Base-by-base conservation (phyloP, 2,329 filamentous ascomycete species). In the Drechmeria coniospora region DNA sequence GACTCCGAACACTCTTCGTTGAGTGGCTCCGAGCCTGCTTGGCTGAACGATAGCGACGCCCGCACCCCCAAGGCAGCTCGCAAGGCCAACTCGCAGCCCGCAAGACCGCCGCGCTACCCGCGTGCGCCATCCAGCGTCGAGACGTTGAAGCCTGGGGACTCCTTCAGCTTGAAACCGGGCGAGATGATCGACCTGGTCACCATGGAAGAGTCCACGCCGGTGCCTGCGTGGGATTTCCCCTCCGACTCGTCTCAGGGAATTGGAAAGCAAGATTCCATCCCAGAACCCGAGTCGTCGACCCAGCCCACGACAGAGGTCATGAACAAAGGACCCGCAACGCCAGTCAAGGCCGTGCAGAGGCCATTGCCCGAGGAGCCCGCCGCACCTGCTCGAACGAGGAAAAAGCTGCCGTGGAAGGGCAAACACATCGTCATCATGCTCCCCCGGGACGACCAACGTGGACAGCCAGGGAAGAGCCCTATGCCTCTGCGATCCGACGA, bases 1-100 rank as follows among this genome's bases (percentile, higher is more conserved):
- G 70, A 69, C 43, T 83, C 77, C 49, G 79, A 82, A 61, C 68
- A 69, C 59, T 79, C 74, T 65, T 80, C 75, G 60, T 43, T 76
- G 70, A 76, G 71, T 61, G 64, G 68, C 66, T 75, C 72, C 41
- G 55, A 65, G 47, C 60, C 59, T 35, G 63, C 56, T 36, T 68
- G 62, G 59, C 47, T 63, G 32, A 62, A 65, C 38, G 59, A 64
- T 37, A 51, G 59, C 26, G 54, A 60, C 28, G 48, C 53, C 25
- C 53, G 47, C 27, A 70, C 67, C 5, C 65, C 65, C 7, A 59
- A 54, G 40, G 56, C 64, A 15, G 32, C 28, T 18, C 36, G 35
- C 16, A 37, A 33, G 33, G 32, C 36, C 25, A 46, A 34, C 24
- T 16, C 36, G 12, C 28, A 36, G 26, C 44, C 45, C 14, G 19